Conservation (phyloP, 768 basidiomycete species). For the Glaciozyma martinii region DNA sequence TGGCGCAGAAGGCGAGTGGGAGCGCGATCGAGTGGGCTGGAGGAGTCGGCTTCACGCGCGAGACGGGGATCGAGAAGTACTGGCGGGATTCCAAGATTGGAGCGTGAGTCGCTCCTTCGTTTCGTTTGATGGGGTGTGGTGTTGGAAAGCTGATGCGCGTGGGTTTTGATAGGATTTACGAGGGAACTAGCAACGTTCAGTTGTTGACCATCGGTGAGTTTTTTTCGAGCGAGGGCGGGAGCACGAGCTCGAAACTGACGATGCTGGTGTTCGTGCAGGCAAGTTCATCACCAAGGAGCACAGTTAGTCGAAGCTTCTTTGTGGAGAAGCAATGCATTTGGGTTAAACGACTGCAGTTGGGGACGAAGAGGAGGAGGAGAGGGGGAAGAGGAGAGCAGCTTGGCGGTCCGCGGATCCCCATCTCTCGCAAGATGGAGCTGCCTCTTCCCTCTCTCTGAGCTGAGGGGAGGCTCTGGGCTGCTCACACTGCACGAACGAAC, state of each 20-base stretch:
- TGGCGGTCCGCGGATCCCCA: no score
- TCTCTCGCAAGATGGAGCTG: no score
- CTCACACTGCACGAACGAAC: no score
- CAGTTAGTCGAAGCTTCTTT: no score
- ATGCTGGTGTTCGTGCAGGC: no score
- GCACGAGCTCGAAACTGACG: no score
- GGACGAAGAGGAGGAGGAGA: slow-evolving; percentile 11
- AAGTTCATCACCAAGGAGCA: no score
- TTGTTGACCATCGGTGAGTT: slow-evolving; percentile 65
- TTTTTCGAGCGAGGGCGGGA: neutral
- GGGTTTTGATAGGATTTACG: slow-evolving; percentile 38
- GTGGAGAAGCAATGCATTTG: no score
- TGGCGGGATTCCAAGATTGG: slow-evolving; percentile 90
- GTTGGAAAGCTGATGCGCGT: slow-evolving; percentile 6
- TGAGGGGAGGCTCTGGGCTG: no score
- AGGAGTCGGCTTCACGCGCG: slow-evolving; percentile 53
- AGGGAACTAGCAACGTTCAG: slow-evolving; percentile 91
- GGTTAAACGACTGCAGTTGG: neutral
- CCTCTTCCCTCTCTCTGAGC: no score
- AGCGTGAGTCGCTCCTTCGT: slow-evolving; percentile 38
- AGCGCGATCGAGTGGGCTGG: slow-evolving; percentile 94
- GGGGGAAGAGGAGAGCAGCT: no score
- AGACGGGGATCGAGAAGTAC: slow-evolving; percentile 64
- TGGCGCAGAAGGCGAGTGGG: slow-evolving; percentile 81
- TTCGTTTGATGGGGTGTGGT: neutral